Evolutionary conservation across 495 filamentous ascomycete species (phyloP).

Genomic region (Penicillium desertorum): DNA sequence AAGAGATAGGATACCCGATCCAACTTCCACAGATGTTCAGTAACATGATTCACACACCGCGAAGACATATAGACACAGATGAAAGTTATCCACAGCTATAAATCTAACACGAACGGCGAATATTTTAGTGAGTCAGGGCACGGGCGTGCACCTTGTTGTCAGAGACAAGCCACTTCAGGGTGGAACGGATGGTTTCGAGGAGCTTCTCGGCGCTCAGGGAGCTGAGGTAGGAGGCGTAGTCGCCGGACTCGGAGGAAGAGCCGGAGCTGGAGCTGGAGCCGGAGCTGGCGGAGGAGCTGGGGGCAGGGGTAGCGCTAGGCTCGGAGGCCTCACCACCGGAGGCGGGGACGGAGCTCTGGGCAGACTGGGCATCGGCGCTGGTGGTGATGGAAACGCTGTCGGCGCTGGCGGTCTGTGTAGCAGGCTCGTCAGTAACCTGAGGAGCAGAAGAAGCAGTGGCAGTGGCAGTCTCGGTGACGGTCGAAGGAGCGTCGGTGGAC

Average conservation of each 20-base stretch:
- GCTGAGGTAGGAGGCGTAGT: slow-evolving; percentile 37
- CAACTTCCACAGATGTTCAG: slow-evolving; percentile 6
- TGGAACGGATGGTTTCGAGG: slow-evolving; percentile 35
- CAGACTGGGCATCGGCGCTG: slow-evolving; percentile 26
- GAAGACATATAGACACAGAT: slow-evolving; percentile 13
- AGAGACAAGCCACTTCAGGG: slow-evolving; percentile 40
- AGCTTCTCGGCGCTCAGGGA: slow-evolving; percentile 41
- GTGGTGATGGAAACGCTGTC: slow-evolving; percentile 24
- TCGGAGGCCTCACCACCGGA: slow-evolving; percentile 13
- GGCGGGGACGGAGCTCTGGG: slow-evolving; percentile 17
- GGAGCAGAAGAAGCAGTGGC: slow-evolving; percentile 20
- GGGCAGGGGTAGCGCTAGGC: slow-evolving; percentile 13
- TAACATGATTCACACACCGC: slow-evolving; percentile 12
- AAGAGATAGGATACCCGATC: slow-evolving; percentile 18
- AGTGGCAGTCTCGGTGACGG: slow-evolving; percentile 15
- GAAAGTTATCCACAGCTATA: slow-evolving; percentile 12
- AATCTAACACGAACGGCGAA: slow-evolving; percentile 1
- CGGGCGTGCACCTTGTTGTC: slow-evolving; percentile 40
- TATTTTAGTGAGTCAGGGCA: slow-evolving; percentile 30
- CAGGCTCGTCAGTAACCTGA: slow-evolving; percentile 27
- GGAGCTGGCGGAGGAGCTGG: not conserved
- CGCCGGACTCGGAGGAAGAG: slow-evolving; percentile 13
- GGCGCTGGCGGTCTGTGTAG: slow-evolving; percentile 23
- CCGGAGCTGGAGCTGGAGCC: not conserved
- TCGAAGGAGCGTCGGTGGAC: slow-evolving; percentile 11